phyloP scores from a whole-genome alignment of 805 yeast genomes.

The Starmera quercuum region DNA sequence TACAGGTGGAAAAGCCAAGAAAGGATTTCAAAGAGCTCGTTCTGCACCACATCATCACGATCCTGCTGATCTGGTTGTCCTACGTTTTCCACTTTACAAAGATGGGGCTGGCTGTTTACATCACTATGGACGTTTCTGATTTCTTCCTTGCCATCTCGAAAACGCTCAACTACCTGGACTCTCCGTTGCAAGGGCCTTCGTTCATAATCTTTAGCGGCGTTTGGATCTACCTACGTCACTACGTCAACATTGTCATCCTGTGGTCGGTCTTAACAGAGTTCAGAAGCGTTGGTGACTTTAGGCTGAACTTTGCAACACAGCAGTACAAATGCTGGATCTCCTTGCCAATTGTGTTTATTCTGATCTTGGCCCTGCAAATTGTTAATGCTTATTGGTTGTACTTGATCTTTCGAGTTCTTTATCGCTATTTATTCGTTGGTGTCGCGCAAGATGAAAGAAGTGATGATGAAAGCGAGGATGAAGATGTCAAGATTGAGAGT shows the following conservation, averaged over 20 bases:
- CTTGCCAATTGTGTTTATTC: conserved; percentile 76
- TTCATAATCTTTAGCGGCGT: conserved; percentile 57
- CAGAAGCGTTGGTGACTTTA: conserved; percentile 74
- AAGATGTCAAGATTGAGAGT: conserved; percentile 24
- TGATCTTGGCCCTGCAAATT: conserved; percentile 74
- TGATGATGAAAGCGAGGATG: conserved; percentile 68
- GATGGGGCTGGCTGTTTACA: conserved; percentile 86
- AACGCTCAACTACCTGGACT: conserved; percentile 78
- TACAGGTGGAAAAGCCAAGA: conserved; percentile 91
- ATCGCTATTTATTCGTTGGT: conserved; percentile 54
- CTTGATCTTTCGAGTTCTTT: conserved; percentile 70
- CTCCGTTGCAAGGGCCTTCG: conserved; percentile 52
- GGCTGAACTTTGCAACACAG: conserved; percentile 77
- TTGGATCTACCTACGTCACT: conserved; percentile 91
- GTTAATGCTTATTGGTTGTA: conserved; percentile 87
- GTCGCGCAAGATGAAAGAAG: conserved; percentile 76
- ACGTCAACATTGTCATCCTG: conserved; percentile 68
- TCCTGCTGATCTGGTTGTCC: conserved; percentile 77
- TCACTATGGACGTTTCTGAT: conserved; percentile 96
- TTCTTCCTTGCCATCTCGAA: conserved; percentile 80
- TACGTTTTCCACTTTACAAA: conserved; percentile 94
- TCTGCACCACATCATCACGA: conserved; percentile 88
- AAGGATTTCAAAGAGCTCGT: conserved; percentile 89
- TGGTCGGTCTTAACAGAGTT: conserved; percentile 86
- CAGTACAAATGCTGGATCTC: conserved; percentile 97